A percentile compares a stretch with the other conserved stretches of the same genome.
phyloP scores from a whole-genome alignment of 306 rosid genomes.

The Malus fusca region DNA sequence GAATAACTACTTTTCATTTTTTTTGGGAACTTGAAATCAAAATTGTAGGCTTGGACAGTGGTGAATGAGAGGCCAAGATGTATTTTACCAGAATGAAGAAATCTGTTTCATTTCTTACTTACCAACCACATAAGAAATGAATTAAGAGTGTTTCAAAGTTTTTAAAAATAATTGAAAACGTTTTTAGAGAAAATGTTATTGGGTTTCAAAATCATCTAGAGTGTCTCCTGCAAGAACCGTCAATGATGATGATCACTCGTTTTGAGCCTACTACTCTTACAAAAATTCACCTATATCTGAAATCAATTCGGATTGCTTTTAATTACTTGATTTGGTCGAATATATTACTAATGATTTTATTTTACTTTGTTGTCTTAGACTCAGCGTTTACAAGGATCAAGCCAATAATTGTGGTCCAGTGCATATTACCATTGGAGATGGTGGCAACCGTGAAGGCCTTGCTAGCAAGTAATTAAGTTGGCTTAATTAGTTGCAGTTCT shows the following conservation, averaged over 20 bases:
- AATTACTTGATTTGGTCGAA: neutral
- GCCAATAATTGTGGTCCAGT: constrained; percentile 59
- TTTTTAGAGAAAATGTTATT: no score
- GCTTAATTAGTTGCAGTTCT: neutral
- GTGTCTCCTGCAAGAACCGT: no score
- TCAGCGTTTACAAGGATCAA: constrained; percentile 54
- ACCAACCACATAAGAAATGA: neutral
- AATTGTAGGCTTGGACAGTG: neutral
- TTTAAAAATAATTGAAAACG: no score
- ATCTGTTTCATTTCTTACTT: neutral
- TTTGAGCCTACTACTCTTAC: neutral
- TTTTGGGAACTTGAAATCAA: neutral
- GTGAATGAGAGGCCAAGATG: neutral
- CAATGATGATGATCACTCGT: neutral
- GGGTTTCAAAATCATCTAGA: no score
- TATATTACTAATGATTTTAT: neutral
- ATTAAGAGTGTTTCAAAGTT: no score
- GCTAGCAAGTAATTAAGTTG: constrained; percentile 38
- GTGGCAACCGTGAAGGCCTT: constrained; percentile 96
- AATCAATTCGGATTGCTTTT: neutral
- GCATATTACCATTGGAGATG: constrained; percentile 78
- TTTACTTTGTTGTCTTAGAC: constrained; percentile 28
- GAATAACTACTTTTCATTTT: neutral
- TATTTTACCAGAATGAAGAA: neutral
- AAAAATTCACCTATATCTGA: neutral